phyloP scores from a whole-genome alignment of 1,139 yeast genomes.

The Protomyces macrosporus region DNA sequence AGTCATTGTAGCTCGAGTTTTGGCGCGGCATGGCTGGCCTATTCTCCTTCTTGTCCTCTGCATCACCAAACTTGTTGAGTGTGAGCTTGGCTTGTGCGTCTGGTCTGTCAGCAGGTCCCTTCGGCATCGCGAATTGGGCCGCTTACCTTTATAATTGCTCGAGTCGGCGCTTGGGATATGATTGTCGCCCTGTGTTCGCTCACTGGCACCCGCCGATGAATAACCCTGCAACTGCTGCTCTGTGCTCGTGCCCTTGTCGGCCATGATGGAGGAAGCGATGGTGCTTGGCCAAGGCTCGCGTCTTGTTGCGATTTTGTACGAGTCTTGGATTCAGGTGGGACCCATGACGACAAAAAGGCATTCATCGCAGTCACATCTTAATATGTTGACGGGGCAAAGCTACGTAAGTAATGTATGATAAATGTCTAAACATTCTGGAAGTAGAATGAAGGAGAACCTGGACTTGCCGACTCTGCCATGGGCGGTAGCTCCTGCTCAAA shows the following conservation, averaged over 20 bases:
- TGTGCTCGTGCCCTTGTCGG: not conserved
- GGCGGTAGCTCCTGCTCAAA: conserved; percentile 53
- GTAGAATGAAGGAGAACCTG: conserved; percentile 87
- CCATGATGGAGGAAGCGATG: not conserved
- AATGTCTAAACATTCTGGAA: conserved; percentile 49
- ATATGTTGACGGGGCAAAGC: too few species aligned
- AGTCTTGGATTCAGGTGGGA: too few species aligned
- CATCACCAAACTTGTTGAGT: not conserved
- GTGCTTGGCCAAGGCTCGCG: too few species aligned
- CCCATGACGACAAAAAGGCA: not conserved
- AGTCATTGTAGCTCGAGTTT: not conserved
- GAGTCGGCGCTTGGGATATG: not conserved
- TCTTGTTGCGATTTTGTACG: not conserved
- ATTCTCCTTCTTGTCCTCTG: not conserved
- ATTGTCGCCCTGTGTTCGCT: not conserved
- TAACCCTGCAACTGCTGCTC: not conserved
- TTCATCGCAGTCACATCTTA: not conserved
- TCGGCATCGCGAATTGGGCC: too few species aligned
- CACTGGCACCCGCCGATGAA: not conserved
- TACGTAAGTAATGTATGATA: too few species aligned
- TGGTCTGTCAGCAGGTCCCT: not conserved
- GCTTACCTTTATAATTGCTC: not conserved
- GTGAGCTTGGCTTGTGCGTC: not conserved
- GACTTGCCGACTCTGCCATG: conserved; percentile 75
- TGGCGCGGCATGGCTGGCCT: not conserved